phyloP scores from a whole-genome alignment of 1,139 yeast genomes.

The Candida glucosophila region DNA sequence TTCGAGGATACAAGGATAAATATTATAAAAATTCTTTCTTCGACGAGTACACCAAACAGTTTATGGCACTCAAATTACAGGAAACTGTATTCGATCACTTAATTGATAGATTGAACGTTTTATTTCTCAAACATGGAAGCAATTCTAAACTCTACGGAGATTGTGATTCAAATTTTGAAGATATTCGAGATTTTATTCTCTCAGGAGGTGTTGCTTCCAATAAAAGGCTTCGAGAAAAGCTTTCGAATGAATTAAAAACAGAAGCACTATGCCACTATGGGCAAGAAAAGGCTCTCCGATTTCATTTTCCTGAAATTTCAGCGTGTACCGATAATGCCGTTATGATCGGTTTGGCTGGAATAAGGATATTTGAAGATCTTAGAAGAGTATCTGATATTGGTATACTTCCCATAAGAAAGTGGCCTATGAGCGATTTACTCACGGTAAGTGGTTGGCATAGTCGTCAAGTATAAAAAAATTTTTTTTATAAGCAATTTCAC shows the following conservation, averaged over 20 bases:
- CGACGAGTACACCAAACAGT: constrained; percentile 15
- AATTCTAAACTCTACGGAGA: constrained; percentile 3
- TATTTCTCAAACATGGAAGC: constrained; percentile 27
- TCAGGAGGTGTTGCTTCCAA: constrained; percentile 97
- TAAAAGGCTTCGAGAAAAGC: constrained; percentile 41
- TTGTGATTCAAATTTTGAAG: constrained; percentile 28
- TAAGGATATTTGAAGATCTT: constrained; percentile 62
- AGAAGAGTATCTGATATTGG: constrained; percentile 40
- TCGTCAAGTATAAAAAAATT: not conserved
- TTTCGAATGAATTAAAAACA: constrained; percentile 26
- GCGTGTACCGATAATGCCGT: constrained; percentile 93
- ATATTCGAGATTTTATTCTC: constrained; percentile 55
- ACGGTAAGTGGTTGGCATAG: constrained; percentile 43
- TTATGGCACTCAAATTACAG: constrained; percentile 59
- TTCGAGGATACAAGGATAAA: constrained; percentile 22
- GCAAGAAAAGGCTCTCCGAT: constrained; percentile 4
- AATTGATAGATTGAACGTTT: constrained; percentile 50
- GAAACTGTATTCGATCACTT: constrained; percentile 64
- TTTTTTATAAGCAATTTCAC: too few relatives aligned
- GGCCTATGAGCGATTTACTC: constrained; percentile 57
- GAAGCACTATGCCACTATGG: constrained; percentile 2
- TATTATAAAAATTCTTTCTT: constrained; percentile 7
- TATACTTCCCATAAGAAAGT: constrained; percentile 56
- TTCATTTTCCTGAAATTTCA: constrained; percentile 60
- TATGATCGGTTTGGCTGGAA: constrained; percentile 97